Percentiles rank a stretch among this genome's conserved stretches.
Evolutionary conservation across 1,139 yeast species (phyloP).

Genomic region (Wickerhamiella infanticola): DNA sequence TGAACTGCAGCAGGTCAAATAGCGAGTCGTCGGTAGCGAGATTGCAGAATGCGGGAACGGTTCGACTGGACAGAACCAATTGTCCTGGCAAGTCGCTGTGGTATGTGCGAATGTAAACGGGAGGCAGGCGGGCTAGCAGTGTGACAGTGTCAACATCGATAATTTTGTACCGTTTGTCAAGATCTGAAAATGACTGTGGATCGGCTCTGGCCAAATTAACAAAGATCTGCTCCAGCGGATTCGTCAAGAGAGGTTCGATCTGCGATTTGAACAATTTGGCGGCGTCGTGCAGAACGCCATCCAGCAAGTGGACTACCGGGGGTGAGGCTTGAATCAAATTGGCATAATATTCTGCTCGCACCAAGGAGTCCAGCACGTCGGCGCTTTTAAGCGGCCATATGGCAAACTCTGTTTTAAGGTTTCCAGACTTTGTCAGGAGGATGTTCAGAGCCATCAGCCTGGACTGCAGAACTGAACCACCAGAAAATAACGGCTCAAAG

Average conservation of each 20-base stretch:
- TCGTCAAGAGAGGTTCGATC: background rate
- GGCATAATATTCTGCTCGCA: background rate
- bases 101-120: constrained; percentile 8
- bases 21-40: constrained; percentile 2
- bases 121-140: constrained; percentile 12
- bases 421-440: background rate
- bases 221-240: background rate
- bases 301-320: background rate
- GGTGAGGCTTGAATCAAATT: background rate
- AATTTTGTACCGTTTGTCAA: constrained; percentile 6
- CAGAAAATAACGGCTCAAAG: background rate
- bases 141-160: constrained; percentile 2
- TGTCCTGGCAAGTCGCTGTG: constrained; percentile 6
- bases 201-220: background rate
- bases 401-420: background rate
- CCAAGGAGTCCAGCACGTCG: background rate
- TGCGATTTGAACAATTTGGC: background rate
- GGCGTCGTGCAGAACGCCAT: background rate
- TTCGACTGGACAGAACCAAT: background rate
- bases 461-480: background rate
- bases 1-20: constrained; percentile 1
- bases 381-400: background rate
- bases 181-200: background rate
- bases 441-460: background rate
- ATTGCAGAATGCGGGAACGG: constrained; percentile 10